Evolutionary conservation across 805 yeast species (phyloP).

Genomic region (Candida hungchunana): DNA sequence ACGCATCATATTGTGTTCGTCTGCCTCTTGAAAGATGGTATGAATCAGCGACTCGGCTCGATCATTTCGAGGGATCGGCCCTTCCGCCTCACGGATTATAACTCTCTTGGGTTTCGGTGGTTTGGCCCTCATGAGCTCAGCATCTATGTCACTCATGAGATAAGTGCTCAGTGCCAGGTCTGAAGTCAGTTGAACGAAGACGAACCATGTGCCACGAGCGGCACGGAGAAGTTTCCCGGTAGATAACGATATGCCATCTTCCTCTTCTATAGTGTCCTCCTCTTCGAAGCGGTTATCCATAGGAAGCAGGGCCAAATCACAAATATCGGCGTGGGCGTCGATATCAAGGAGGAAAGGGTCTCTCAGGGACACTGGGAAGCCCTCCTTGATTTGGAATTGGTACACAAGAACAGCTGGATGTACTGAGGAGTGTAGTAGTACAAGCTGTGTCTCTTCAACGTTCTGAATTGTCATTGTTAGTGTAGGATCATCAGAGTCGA

Average conservation of each 20-base stretch:
- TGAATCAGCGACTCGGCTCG: background rate
- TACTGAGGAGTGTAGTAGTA: conserved; percentile 28
- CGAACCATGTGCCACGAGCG: conserved; percentile 1
- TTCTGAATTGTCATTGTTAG: conserved; percentile 35
- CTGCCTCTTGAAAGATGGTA: background rate
- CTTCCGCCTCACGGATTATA: background rate
- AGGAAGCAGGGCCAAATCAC: conserved; percentile 6
- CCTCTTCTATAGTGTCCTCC: conserved; percentile 3
- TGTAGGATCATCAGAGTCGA: conserved; percentile 52
- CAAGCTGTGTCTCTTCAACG: conserved; percentile 16
- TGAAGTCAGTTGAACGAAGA: background rate
- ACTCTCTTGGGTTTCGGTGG: background rate
- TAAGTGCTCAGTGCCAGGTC: background rate
- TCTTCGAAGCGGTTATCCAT: conserved; percentile 3
- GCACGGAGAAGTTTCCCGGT: background rate
- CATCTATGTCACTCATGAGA: background rate
- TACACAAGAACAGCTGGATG: conserved; percentile 31
- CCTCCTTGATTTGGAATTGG: conserved; percentile 32
- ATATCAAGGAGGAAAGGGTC: conserved; percentile 31
- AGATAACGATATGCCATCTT: too few relatives aligned
- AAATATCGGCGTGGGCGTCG: conserved; percentile 3
- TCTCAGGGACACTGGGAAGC: conserved; percentile 33
- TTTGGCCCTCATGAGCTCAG: background rate
- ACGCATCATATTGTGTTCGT: background rate
- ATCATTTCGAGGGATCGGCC: background rate